These are phyloP conservation scores for Claviceps purpurea DNA, from an alignment of 2,329 filamentous ascomycete genomes.

Conservation along the genomic window DNA sequence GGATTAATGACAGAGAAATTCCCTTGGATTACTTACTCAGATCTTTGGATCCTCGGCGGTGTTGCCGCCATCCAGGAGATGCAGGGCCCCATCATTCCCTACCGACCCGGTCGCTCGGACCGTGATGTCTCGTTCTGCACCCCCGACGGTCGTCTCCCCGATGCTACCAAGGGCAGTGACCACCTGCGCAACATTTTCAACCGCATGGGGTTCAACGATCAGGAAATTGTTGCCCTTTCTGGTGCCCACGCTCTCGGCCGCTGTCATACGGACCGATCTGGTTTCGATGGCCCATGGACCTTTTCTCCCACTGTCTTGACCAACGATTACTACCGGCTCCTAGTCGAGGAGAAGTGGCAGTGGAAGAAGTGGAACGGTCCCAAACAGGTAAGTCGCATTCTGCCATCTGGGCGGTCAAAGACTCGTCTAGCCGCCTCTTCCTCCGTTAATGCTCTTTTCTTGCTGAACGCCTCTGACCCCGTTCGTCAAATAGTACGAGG, in stretches of 20 bases:
- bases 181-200: constrained; percentile 88
- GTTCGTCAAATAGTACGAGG: constrained; percentile 54
- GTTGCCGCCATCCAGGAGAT: constrained; percentile 87
- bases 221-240: constrained; percentile 82
- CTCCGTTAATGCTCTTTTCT: background rate
- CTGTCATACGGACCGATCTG: constrained; percentile 79
- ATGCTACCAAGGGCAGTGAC: constrained; percentile 62
- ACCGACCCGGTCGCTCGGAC: constrained; percentile 74
- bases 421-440: background rate
- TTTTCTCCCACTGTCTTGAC: constrained; percentile 84
- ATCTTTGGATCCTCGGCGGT: constrained; percentile 88
- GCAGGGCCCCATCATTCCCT: constrained; percentile 78
- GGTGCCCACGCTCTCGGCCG: constrained; percentile 82
- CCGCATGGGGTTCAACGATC: constrained; percentile 96
- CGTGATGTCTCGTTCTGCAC: constrained; percentile 74
- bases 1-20: constrained; percentile 39
- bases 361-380: constrained; percentile 87
- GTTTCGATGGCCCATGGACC: constrained; percentile 82
- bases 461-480: constrained; percentile 5
- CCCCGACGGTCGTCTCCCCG: constrained; percentile 76
- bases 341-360: constrained; percentile 85
- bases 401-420: background rate
- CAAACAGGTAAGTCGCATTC: constrained; percentile 40
- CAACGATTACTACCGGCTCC: constrained; percentile 86
- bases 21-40: constrained; percentile 93